Conservation (phyloP, 495 filamentous ascomycete species). For the Saxispiralis lemnorum region DNA sequence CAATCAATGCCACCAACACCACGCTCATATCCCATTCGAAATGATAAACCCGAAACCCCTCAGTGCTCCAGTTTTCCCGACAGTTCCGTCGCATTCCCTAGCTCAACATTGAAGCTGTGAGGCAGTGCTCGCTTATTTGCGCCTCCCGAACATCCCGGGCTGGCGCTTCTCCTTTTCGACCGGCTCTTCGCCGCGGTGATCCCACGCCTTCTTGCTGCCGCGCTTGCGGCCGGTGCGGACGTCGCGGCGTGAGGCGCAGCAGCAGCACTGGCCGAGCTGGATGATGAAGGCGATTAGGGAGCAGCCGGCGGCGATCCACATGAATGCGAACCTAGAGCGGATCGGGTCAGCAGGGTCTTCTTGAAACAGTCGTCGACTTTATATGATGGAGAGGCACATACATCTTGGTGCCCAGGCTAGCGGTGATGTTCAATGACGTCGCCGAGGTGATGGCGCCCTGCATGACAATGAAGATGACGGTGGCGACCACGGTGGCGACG, state of each 20-base stretch:
- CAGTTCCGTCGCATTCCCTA: too few species aligned
- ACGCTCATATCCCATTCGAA: too few species aligned
- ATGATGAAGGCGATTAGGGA: conserved; percentile 50
- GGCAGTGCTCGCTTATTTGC: too few species aligned
- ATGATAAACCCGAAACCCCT: too few species aligned
- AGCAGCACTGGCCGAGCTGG: conserved; percentile 58
- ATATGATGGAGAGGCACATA: conserved; percentile 35
- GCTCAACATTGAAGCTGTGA: too few species aligned
- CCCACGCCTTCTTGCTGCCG: conserved; percentile 20
- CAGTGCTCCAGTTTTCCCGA: too few species aligned
- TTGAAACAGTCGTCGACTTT: too few species aligned
- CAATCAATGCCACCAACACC: too few species aligned
- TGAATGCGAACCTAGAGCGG: conserved; percentile 31
- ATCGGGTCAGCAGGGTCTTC: not conserved
- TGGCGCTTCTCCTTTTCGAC: too few species aligned
- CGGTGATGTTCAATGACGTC: conserved; percentile 55
- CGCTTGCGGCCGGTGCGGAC: conserved; percentile 34
- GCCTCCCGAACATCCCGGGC: too few species aligned
- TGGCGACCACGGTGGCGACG: conserved; percentile 55
- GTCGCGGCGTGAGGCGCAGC: conserved; percentile 44
- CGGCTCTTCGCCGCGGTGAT: too few species aligned
- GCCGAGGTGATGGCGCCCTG: conserved; percentile 45
- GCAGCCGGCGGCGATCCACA: conserved; percentile 65
- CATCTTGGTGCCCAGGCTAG: conserved; percentile 54
- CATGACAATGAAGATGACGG: conserved; percentile 66